A percentile compares a stretch with the other conserved stretches of the same genome.
phyloP scores from a whole-genome alignment of 768 basidiomycete species.

The Lactifluus rugatus region DNA sequence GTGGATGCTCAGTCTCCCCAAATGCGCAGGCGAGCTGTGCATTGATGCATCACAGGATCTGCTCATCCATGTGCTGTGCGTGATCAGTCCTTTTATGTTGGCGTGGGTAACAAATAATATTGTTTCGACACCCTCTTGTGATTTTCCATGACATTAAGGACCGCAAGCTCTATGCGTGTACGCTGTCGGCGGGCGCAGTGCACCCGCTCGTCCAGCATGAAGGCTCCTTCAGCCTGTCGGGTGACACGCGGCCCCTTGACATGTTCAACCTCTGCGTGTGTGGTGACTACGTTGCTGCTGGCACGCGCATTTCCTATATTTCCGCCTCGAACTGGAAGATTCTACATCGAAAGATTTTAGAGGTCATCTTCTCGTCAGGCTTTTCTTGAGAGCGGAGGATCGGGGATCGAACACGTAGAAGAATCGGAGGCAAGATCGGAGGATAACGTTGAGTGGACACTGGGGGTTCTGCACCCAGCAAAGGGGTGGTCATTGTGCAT shows the following conservation, averaged over 20 bases:
- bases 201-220: neutral
- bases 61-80: constrained; percentile 4
- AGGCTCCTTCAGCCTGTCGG: neutral
- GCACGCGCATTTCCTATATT: neutral
- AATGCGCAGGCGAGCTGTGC: neutral
- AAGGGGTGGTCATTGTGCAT: too few species aligned
- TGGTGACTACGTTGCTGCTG: constrained; percentile 5
- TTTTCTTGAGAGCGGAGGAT: too few species aligned
- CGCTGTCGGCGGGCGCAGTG: neutral
- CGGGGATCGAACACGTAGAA: too few species aligned
- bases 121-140: neutral
- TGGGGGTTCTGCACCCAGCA: too few species aligned
- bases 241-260: neutral
- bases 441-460: too few species aligned
- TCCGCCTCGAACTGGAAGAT: constrained; percentile 16
- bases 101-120: neutral
- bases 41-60: constrained; percentile 11
- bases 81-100: neutral
- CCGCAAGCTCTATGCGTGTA: neutral
- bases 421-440: too few species aligned
- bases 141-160: neutral
- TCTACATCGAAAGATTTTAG: too few species aligned
- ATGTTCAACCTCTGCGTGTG: neutral
- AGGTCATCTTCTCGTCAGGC: too few species aligned
- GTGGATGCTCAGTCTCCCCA: constrained; percentile 1